These are phyloP conservation scores for Avena sativa DNA, from an alignment of 176 grass and related monocot genomes.

Conservation along the genomic window DNA sequence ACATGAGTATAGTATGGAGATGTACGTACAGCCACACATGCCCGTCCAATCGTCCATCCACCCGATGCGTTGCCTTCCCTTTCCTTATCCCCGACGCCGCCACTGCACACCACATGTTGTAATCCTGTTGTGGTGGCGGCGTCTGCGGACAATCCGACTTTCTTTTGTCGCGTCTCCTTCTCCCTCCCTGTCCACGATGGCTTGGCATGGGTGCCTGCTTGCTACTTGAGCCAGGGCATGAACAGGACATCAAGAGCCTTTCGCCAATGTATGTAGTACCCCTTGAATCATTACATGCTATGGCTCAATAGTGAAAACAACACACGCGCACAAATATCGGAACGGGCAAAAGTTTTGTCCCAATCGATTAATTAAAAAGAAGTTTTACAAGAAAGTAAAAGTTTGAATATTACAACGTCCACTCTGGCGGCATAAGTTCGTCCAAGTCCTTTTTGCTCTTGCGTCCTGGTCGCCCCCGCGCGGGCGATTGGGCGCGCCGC, in stretches of 20 bases:
- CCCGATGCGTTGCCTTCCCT: not conserved
- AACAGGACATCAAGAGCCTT: not conserved
- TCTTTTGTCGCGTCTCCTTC: not conserved
- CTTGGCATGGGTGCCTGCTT: slow-evolving; percentile 8
- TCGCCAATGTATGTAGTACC: not conserved
- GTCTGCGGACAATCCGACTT: slow-evolving; percentile 25
- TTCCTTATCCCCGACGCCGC: slow-evolving; percentile 28
- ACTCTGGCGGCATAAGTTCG: too few relatives aligned
- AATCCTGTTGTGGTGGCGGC: not conserved
- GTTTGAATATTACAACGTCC: too few relatives aligned
- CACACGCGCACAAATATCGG: too few relatives aligned
- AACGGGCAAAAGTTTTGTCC: too few relatives aligned
- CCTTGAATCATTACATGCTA: not conserved
- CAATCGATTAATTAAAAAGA: too few relatives aligned
- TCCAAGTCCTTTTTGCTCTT: too few relatives aligned
- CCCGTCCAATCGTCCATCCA: not conserved
- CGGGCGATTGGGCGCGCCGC: too few relatives aligned
- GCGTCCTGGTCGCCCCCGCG: too few relatives aligned
- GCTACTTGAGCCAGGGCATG: not conserved
- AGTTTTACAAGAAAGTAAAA: too few relatives aligned
- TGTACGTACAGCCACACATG: not conserved
- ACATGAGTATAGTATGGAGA: not conserved
- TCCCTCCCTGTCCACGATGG: not conserved
- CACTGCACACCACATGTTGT: not conserved
- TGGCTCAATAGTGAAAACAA: too few relatives aligned